Evolutionary conservation across 2,329 filamentous ascomycete species (phyloP).

Genomic region (Onygenales sp.): DNA sequence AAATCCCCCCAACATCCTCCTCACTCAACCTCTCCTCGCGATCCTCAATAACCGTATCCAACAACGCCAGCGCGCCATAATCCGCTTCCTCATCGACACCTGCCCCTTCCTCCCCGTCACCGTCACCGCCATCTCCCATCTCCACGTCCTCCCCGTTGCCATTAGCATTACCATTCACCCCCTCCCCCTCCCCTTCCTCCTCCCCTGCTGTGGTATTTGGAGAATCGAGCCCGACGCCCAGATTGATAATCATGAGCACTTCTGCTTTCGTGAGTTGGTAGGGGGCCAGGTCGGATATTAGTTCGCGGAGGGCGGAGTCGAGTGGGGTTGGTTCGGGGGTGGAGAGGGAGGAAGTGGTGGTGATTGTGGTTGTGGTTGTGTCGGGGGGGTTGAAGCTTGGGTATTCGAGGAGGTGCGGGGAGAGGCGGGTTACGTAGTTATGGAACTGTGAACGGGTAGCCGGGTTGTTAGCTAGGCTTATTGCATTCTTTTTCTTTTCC

Average conservation of each 20-base stretch:
- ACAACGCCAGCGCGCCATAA: slow-evolving; percentile 24
- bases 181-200: slow-evolving; percentile 12
- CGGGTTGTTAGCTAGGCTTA: not conserved
- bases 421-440: slow-evolving; percentile 31
- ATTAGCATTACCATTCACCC: slow-evolving; percentile 12
- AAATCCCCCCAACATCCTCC: slow-evolving; percentile 26
- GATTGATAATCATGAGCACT: slow-evolving; percentile 36
- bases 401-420: slow-evolving; percentile 30
- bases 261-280: slow-evolving; percentile 38
- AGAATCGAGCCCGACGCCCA: slow-evolving; percentile 29
- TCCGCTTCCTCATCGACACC: slow-evolving; percentile 18
- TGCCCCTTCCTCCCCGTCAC: slow-evolving; percentile 9
- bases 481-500: no score
- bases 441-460: slow-evolving; percentile 22
- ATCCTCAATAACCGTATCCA: slow-evolving; percentile 35
- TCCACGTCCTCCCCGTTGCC: slow-evolving; percentile 12
- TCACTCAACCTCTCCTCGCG: slow-evolving; percentile 30
- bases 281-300: slow-evolving; percentile 28
- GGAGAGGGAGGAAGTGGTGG: slow-evolving; percentile 7
- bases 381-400: slow-evolving; percentile 18
- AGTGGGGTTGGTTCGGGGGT: slow-evolving; percentile 21
- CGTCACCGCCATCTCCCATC: slow-evolving; percentile 4
- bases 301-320: slow-evolving; percentile 27
- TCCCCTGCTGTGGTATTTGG: slow-evolving; percentile 4
- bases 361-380: slow-evolving; percentile 4